Percentiles rank a stretch among this genome's conserved stretches.
Evolutionary conservation across 2,329 filamentous ascomycete genomes (phyloP).

Genomic region (Colletotrichum kahawae): DNA sequence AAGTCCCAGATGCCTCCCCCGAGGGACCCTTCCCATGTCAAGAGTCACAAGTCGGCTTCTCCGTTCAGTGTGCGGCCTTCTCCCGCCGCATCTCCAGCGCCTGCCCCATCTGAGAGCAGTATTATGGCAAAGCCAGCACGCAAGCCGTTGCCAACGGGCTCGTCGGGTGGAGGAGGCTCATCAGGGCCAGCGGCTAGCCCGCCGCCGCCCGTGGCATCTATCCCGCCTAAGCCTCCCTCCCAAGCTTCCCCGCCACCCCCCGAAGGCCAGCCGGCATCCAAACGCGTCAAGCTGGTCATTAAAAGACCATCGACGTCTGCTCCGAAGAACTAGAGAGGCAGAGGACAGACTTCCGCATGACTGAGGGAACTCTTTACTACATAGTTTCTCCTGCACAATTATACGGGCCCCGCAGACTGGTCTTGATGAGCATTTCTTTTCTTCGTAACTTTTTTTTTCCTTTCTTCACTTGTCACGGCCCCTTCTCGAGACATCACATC

Average conservation of each 20-base stretch:
- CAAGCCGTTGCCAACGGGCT: conserved; percentile 34
- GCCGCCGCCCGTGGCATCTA: background rate
- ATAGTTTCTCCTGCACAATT: background rate
- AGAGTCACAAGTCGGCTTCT: conserved; percentile 9
- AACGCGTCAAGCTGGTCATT: conserved; percentile 23
- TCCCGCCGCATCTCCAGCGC: conserved; percentile 33
- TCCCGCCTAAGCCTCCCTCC: conserved; percentile 9
- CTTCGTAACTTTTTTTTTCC: background rate
- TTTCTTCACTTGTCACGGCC: background rate
- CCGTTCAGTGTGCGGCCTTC: conserved; percentile 16
- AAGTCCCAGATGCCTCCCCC: background rate
- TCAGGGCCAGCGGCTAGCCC: conserved; percentile 3
- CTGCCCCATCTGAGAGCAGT: conserved; percentile 27
- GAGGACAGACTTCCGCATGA: background rate
- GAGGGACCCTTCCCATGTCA: conserved; percentile 9
- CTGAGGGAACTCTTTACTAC: background rate
- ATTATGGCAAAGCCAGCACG: conserved; percentile 38
- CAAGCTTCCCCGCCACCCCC: conserved; percentile 8
- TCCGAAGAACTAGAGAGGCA: background rate
- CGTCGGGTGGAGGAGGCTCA: background rate
- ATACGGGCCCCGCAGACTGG: background rate
- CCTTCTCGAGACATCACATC: background rate
- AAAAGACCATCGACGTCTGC: conserved; percentile 13
- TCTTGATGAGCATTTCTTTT: background rate
- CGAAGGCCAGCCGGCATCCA: conserved; percentile 15